Evolutionary conservation across 1,284 basidiomycete genomes (phyloP), one percentile per base, ranked within the genome.

Genomic region (Leccinum solheimii): DNA sequence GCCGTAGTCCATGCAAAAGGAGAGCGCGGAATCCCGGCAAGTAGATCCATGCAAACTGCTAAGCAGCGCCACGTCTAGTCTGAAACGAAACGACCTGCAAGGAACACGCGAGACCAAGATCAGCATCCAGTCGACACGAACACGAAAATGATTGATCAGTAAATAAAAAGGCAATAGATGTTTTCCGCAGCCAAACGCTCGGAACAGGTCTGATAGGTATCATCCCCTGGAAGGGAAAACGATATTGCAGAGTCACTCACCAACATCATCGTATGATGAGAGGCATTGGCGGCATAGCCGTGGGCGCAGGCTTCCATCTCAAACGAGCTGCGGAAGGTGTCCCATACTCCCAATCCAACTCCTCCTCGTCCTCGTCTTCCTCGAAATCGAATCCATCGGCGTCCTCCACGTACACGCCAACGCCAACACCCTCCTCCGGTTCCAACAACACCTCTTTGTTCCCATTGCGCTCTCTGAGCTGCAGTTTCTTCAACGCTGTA

Each of bases 371-470:
- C 3, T 63, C 66, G 11, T 77, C 77, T 43, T 72, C 73, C 23
- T 74, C 77, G 3, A 65, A 67, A 16, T 75, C 73, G 4, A 56
- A 74, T 13, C 67, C 73, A 64, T 83, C 84, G 59, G 83, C 89
- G 67, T 89, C 85, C 69, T 91, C 87, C 19, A 91, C 87, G 62
- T 86, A 91, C 13, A 92, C 86, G 2, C 86, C 83, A 34, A 92
- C 88, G 3, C 90, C 90, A 10, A 83, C 80, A n/a, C 83, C 86
- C 2, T 90, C 89, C 55, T 83, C 79, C 0, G 88, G 86, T 60
- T 87, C 84, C 5, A 90, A 72, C 11, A 91, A 76, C 43, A 88
- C 79, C 71, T 86, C 87, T 49, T 82, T 71, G 54, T 77, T 78
- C 16, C 72, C 59, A 8, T 71, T 74, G 23, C 75, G 78, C 58